Evolutionary conservation across 306 rosid species (phyloP), one percentile per base, ranked within the genome.

Genomic region (Ormosia semicastrata): DNA sequence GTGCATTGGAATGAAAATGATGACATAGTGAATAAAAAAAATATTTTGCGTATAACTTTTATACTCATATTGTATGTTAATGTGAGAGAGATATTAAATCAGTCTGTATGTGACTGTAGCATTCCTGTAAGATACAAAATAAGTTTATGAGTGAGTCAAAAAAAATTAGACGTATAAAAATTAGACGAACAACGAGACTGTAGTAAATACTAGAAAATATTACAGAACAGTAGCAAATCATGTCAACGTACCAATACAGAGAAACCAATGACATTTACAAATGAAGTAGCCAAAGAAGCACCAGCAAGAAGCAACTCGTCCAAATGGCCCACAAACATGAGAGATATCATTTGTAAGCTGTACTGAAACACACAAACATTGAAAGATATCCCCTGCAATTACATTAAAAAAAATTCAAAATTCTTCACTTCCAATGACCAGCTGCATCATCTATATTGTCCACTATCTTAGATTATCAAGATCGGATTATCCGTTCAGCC

Each of bases 291-390:
- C 85, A 91, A 81, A 54, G 96, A 81, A 79, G 94, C 91, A 75
- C 90, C 90, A 2, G 97, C 84, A n/a, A 89, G 92, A 53, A 92
- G 29, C 59, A 91, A 39, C 49, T 90, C 91, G 1, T 91, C 93
- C 15, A 93, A 92, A 85, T 91, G 96, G 29, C 93, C 96, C 0
- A 87, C 89, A 62, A 91, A 93, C 92, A 91, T 91, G 0, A 91
- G 43, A 7, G 93, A 84, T 39, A 89, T 81, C 34, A 86, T 24
- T 82, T 86, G 93, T 11, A 86, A 65, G 81, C 90, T 77, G 24
- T 47, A 81, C 65, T 80, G 88, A 32, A 89, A 79, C 6, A 88
- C 39, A 63, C 81, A 52, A 52, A 52, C 54, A 13, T 49, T 13
- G 54, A 49, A 49, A 49, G 54, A 49, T 13, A 12, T 13, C 14